phyloP scores from a whole-genome alignment of 2,329 filamentous ascomycete species.

The Fusarium veterinarium region DNA sequence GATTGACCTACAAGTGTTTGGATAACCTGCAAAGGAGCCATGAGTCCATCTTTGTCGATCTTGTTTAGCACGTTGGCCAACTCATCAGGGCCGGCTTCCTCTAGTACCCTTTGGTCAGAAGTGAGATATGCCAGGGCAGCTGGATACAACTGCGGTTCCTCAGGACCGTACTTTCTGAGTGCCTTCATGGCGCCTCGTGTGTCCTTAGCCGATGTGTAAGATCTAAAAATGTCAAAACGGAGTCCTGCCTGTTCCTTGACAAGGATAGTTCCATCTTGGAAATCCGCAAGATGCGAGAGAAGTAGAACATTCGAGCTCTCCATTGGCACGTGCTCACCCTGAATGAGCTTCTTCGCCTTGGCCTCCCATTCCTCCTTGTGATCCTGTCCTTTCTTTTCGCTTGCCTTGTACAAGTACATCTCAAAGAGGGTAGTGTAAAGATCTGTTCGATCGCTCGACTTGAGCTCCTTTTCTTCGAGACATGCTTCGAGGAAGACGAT shows the following conservation, averaged over 20 bases:
- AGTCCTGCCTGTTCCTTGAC: conserved; percentile 95
- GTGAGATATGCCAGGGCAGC: conserved; percentile 94
- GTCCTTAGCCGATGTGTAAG: conserved; percentile 92
- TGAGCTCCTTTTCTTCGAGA: conserved; percentile 76
- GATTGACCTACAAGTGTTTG: conserved; percentile 82
- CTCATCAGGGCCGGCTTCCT: conserved; percentile 86
- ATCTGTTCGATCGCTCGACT: conserved; percentile 81
- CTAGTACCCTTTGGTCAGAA: conserved; percentile 81
- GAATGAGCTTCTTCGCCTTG: conserved; percentile 90
- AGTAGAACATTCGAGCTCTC: conserved; percentile 95
- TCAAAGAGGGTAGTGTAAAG: conserved; percentile 96
- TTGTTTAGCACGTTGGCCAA: conserved; percentile 82
- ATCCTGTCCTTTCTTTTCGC: conserved; percentile 73
- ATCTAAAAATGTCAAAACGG: conserved; percentile 94
- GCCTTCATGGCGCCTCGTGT: conserved; percentile 91
- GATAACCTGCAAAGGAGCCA: conserved; percentile 96
- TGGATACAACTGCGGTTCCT: conserved; percentile 91
- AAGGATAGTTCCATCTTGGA: conserved; percentile 88
- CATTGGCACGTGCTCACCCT: conserved; percentile 83
- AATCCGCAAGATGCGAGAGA: conserved; percentile 90
- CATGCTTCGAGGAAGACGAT: conserved; percentile 93
- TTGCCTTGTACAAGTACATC: conserved; percentile 95
- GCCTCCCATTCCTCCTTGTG: conserved; percentile 85
- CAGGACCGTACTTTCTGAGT: conserved; percentile 88
- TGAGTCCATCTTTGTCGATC: conserved; percentile 89